Evolutionary conservation across 225 moss, liverwort and hornwort genomes (phyloP).

Genomic region (Takakia lepidozioides): DNA sequence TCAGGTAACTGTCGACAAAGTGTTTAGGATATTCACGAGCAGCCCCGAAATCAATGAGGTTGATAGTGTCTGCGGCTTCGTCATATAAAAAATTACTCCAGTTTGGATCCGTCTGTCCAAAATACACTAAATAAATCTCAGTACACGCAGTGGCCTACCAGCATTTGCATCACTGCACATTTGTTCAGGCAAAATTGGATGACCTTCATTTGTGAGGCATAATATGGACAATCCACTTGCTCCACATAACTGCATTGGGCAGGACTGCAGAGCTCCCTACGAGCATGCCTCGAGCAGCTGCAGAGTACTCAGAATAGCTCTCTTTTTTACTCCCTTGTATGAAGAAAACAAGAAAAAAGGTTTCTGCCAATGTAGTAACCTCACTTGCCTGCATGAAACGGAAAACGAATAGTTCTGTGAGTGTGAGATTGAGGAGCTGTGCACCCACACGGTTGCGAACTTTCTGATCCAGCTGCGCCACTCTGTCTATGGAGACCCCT

Average conservation of each 20-base stretch:
- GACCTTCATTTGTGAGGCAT: too few relatives aligned
- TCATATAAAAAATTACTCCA: constrained; percentile 65
- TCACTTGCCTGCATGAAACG: constrained; percentile 54
- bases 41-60: constrained; percentile 60
- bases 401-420: constrained; percentile 49
- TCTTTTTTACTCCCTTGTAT: too few relatives aligned
- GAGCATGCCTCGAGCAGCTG: too few relatives aligned
- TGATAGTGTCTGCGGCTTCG: constrained; percentile 32
- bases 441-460: constrained; percentile 34
- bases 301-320: too few relatives aligned
- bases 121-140: not conserved
- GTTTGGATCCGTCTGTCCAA: constrained; percentile 49
- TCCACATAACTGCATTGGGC: too few relatives aligned
- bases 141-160: not conserved
- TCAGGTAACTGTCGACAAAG: constrained; percentile 46
- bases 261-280: too few relatives aligned
- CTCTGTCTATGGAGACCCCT: constrained; percentile 52
- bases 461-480: constrained; percentile 34
- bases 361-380: too few relatives aligned
- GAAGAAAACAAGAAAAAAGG: too few relatives aligned
- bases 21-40: constrained; percentile 34
- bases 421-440: constrained; percentile 29
- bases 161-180: too few relatives aligned
- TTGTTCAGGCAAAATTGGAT: too few relatives aligned
- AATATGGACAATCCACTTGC: too few relatives aligned